Percentiles rank a stretch among this genome's conserved stretches.
These are phyloP conservation scores for Trichosporon coremiiforme DNA, from an alignment of 1,284 basidiomycete species.

Conservation along the genomic window DNA sequence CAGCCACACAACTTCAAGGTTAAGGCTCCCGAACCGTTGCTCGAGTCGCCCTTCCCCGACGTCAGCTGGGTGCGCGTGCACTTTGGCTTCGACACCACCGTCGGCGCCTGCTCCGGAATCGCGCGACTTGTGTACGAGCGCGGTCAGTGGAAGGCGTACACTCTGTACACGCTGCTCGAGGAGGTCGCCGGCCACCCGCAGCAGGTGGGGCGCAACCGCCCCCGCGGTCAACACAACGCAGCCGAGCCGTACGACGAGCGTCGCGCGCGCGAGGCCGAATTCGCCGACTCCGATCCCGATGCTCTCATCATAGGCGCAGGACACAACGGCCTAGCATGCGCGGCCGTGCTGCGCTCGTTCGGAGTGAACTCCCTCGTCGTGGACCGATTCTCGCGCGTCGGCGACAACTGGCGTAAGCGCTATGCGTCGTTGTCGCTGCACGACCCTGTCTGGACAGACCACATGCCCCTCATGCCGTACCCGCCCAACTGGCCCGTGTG, in stretches of 20 bases:
- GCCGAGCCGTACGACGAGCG: slow-evolving; percentile 41
- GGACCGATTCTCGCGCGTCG: slow-evolving; percentile 62
- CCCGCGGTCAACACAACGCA: slow-evolving; percentile 43
- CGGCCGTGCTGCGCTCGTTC: slow-evolving; percentile 64
- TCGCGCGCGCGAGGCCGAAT: slow-evolving; percentile 55
- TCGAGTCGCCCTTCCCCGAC: slow-evolving; percentile 62
- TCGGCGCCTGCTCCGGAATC: slow-evolving; percentile 62
- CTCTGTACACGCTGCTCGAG: slow-evolving; percentile 66
- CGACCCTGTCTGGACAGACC: slow-evolving; percentile 62
- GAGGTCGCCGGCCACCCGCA: slow-evolving; percentile 62
- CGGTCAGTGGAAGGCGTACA: slow-evolving; percentile 64
- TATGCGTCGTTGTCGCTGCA: slow-evolving; percentile 66
- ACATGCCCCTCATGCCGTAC: slow-evolving; percentile 43
- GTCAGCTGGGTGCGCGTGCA: slow-evolving; percentile 64
- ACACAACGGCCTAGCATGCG: slow-evolving; percentile 66
- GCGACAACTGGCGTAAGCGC: slow-evolving; percentile 64
- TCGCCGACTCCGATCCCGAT: slow-evolving; percentile 56
- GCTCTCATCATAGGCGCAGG: slow-evolving; percentile 64
- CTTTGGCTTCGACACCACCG: slow-evolving; percentile 64
- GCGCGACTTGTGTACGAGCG: slow-evolving; percentile 62
- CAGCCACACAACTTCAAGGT: slow-evolving; percentile 58
- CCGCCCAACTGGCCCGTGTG: slow-evolving; percentile 45
- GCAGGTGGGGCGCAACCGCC: slow-evolving; percentile 55
- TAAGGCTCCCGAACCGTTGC: neutral
- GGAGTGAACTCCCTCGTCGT: slow-evolving; percentile 63